Base-by-base conservation (phyloP, 2,329 filamentous ascomycete species). In the Colletotrichum karsti region DNA sequence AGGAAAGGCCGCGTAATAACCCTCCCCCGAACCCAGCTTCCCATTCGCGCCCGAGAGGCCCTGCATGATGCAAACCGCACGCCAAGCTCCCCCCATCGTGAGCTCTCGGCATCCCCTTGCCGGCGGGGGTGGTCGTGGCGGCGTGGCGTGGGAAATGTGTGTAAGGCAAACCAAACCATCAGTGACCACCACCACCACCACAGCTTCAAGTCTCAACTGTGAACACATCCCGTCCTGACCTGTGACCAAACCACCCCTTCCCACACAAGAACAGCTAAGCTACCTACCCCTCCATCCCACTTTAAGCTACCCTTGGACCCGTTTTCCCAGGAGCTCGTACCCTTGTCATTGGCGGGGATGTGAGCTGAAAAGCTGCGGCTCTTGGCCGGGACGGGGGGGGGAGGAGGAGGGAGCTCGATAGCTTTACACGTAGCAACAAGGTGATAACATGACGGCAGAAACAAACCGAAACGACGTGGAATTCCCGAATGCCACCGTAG, bases 201-300 rank as follows among this genome's bases (percentile, higher is more conserved):
- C n/a, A n/a, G n/a, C n/a, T n/a, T n/a, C n/a, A n/a, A n/a, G n/a
- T n/a, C n/a, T n/a, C n/a, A n/a, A n/a, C n/a, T n/a, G n/a, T n/a
- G n/a, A n/a, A n/a, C n/a, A n/a, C n/a, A n/a, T n/a, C n/a, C n/a
- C n/a, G n/a, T n/a, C n/a, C n/a, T n/a, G n/a, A n/a, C n/a, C n/a
- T n/a, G n/a, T n/a, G n/a, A n/a, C n/a, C n/a, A n/a, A n/a, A n/a
- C n/a, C n/a, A n/a, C n/a, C n/a, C n/a, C n/a, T n/a, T n/a, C n/a
- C n/a, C n/a, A 37, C 13, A 13, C 24, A 20, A n/a, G n/a, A n/a
- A 65, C 18, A 55, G 13, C 35, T 26, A 41, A 58, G 55, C 55
- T 54, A 62, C 48, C 55, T 60, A 39, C 57, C 65, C 65, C 60
- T 68, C 65, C 60, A 68, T 48, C 53, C 65, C 60, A 59, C 65